phyloP scores from a whole-genome alignment of 202 grass and related monocot genomes.

The Miscanthus sacchariflorus region DNA sequence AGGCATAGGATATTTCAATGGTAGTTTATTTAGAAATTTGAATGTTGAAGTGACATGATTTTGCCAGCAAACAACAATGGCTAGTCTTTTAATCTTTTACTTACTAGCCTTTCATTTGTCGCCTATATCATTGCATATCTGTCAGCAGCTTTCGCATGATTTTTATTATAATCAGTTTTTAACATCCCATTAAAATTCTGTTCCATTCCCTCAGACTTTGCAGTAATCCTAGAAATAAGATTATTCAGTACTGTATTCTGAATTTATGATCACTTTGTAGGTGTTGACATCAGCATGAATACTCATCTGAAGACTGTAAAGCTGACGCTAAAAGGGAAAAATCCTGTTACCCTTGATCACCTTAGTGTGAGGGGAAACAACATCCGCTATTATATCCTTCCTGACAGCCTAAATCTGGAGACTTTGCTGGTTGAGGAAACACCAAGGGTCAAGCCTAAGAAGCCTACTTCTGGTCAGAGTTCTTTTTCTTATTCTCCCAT shows the following conservation, averaged over 20 bases:
- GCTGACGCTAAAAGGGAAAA: conserved; percentile 93
- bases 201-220: neutral
- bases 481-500: neutral
- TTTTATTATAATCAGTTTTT: conserved; percentile 14
- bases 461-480: conserved; percentile 76
- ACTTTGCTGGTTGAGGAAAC: conserved; percentile 97
- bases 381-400: conserved; percentile 97
- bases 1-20: conserved; percentile 10
- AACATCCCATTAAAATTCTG: neutral
- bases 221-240: conserved; percentile 13
- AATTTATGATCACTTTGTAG: conserved; percentile 50
- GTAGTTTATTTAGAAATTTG: neutral
- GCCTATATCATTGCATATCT: conserved; percentile 14
- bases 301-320: conserved; percentile 99
- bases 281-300: conserved; percentile 99
- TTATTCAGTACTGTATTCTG: conserved; percentile 2
- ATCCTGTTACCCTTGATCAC: conserved; percentile 95
- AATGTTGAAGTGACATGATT: neutral
- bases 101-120: neutral
- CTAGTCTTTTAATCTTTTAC: neutral
- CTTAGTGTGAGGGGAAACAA: conserved; percentile 99
- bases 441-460: conserved; percentile 96
- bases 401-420: conserved; percentile 99
- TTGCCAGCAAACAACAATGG: neutral
- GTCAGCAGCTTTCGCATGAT: neutral